phyloP scores from a whole-genome alignment of 495 filamentous ascomycete species.

The Letharia lupina region DNA sequence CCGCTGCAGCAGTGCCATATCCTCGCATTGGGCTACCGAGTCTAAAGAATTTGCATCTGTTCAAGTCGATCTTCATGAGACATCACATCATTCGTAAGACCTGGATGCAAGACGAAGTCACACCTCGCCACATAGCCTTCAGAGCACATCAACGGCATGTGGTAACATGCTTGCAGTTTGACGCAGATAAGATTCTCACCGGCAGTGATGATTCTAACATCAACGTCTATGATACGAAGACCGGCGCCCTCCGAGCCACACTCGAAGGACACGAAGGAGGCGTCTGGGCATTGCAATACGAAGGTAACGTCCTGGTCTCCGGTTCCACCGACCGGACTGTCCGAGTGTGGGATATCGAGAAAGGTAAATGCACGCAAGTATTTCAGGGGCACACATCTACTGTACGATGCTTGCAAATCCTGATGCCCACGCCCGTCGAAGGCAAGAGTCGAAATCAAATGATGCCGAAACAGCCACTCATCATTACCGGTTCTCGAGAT shows the following conservation, averaged over 20 bases:
- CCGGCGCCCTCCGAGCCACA: conserved; percentile 70
- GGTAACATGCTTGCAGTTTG: conserved; percentile 95
- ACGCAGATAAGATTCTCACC: conserved; percentile 94
- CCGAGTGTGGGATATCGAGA: conserved; percentile 94
- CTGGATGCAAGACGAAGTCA: conserved; percentile 80
- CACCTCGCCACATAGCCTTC: conserved; percentile 92
- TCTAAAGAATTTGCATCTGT: conserved; percentile 77
- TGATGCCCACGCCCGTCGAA: conserved; percentile 76
- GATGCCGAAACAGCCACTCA: conserved; percentile 81
- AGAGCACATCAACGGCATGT: conserved; percentile 92
- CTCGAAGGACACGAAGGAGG: conserved; percentile 93
- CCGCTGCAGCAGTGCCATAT: conserved; percentile 70
- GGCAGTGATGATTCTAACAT: conserved; percentile 97
- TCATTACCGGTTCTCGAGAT: conserved; percentile 95
- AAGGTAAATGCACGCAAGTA: conserved; percentile 80
- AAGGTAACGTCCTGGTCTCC: conserved; percentile 89
- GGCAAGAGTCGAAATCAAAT: conserved; percentile 63
- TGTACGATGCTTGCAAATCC: conserved; percentile 89
- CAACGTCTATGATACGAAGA: conserved; percentile 97
- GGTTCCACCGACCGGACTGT: conserved; percentile 95
- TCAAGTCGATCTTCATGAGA: conserved; percentile 91
- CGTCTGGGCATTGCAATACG: conserved; percentile 95
- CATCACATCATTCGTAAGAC: conserved; percentile 80
- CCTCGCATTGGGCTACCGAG: conserved; percentile 70
- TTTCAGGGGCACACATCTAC: conserved; percentile 98